phyloP scores from a whole-genome alignment of 148 eudicot genomes.

The Rhododendron ferrugineum region DNA sequence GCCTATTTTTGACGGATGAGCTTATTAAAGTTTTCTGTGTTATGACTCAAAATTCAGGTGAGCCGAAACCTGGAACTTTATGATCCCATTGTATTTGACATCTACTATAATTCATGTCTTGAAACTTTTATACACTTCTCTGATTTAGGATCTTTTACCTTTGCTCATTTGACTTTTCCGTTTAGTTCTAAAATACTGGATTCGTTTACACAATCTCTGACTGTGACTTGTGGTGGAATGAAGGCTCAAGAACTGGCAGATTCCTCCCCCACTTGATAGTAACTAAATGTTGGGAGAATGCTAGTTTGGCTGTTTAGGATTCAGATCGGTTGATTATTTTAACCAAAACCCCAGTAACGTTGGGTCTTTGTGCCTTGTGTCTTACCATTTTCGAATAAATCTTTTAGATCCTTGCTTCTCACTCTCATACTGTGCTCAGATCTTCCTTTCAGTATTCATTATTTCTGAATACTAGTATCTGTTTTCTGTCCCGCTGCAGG shows the following conservation, averaged over 20 bases:
- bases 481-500: slow-evolving; percentile 30
- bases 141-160: not conserved
- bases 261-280: not conserved
- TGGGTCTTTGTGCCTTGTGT: not conserved
- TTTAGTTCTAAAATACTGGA: not conserved
- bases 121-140: not conserved
- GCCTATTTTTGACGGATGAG: not conserved
- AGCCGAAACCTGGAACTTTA: not conserved
- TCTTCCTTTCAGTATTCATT: not conserved
- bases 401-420: not conserved
- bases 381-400: not conserved
- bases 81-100: not conserved
- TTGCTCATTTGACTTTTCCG: not conserved
- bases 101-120: not conserved
- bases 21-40: not conserved
- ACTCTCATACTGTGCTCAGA: not conserved
- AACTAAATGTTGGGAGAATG: not conserved
- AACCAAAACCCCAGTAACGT: not conserved
- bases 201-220: not conserved
- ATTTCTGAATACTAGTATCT: not conserved
- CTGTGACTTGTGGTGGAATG: not conserved
- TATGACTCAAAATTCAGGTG: not conserved
- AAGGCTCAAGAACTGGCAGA: not conserved
- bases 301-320: slow-evolving; percentile 2
- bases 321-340: too few relatives aligned